A percentile compares a stretch with the other conserved stretches of the same genome.
Conservation (phyloP, 2,329 filamentous ascomycete genomes). For the Fusarium stilboides region DNA sequence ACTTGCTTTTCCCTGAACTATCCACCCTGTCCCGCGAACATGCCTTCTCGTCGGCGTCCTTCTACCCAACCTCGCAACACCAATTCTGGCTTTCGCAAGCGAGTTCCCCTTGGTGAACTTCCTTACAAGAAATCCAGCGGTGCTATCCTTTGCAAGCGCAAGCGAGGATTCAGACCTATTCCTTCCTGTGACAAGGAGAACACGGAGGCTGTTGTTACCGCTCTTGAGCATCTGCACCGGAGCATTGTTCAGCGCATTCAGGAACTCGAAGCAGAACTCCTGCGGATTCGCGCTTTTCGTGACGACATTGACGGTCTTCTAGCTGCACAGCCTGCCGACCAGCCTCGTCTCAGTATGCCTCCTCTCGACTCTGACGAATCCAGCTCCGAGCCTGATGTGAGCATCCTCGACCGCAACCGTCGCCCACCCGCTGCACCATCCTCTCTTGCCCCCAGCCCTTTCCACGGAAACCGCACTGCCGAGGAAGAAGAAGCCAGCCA, state of each 20-base stretch:
- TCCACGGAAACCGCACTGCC: slow-evolving; percentile 47
- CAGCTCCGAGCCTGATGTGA: slow-evolving; percentile 57
- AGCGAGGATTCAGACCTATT: slow-evolving; percentile 42
- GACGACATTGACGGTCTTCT: slow-evolving; percentile 26
- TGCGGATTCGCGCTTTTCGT: slow-evolving; percentile 2
- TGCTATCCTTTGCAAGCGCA: slow-evolving; percentile 38
- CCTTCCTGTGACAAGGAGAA: slow-evolving; percentile 52
- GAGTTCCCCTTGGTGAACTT: slow-evolving; percentile 50
- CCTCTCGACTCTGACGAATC: slow-evolving; percentile 55
- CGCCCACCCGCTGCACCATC: slow-evolving; percentile 40
- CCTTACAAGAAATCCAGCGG: slow-evolving; percentile 43
- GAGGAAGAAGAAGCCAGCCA: slow-evolving; percentile 36
- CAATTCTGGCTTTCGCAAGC: slow-evolving; percentile 33
- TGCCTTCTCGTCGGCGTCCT: slow-evolving; percentile 31
- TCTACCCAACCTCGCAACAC: slow-evolving; percentile 6
- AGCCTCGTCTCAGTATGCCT: slow-evolving; percentile 57
- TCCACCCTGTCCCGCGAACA: slow-evolving; percentile 13
- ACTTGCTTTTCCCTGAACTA: neutral
- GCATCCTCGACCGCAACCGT: slow-evolving; percentile 53
- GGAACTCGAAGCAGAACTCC: neutral
- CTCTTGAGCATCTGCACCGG: slow-evolving; percentile 32
- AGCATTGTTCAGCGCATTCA: slow-evolving; percentile 22
- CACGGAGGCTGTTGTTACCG: slow-evolving; percentile 31
- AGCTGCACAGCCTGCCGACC: slow-evolving; percentile 52
- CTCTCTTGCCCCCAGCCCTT: slow-evolving; percentile 52